Conservation (phyloP, 768 basidiomycete species). For the Dictyophora rubrovolvata region DNA sequence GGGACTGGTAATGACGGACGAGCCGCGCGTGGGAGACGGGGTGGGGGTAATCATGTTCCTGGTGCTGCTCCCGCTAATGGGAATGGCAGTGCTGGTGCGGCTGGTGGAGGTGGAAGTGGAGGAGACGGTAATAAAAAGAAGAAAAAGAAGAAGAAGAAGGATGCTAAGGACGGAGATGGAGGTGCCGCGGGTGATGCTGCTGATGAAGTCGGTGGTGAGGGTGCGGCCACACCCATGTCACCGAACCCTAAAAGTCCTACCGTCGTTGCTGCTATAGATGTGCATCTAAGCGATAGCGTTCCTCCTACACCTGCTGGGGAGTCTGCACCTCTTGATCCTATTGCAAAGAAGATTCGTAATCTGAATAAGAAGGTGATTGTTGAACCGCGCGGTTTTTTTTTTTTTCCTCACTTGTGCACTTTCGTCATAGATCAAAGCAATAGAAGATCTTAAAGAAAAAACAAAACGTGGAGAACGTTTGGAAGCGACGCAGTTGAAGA, state of each 20-base stretch:
- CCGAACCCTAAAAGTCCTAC: constrained; percentile 19
- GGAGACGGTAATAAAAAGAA: constrained; percentile 31
- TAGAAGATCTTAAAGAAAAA: constrained; percentile 94
- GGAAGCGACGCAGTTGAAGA: constrained; percentile 92
- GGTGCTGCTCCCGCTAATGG: constrained; percentile 46
- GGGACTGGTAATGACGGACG: constrained; percentile 22
- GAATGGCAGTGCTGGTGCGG: constrained; percentile 18
- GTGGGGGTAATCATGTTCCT: constrained; percentile 53
- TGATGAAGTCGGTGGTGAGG: constrained; percentile 5
- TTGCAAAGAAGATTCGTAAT: constrained; percentile 89
- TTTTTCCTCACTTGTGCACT: constrained; percentile 9
- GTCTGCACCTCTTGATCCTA: constrained; percentile 51
- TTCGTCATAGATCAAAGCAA: constrained; percentile 80
- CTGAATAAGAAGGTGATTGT: constrained; percentile 82
- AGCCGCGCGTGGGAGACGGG: constrained; percentile 15
- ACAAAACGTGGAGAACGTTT: constrained; percentile 80
- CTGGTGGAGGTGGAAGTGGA: background rate
- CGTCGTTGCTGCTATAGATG: constrained; percentile 19
- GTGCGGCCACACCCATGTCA: constrained; percentile 19
- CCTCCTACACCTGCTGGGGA: constrained; percentile 49
- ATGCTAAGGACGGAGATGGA: constrained; percentile 28
- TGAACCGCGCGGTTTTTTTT: background rate
- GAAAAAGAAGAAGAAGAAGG: constrained; percentile 50
- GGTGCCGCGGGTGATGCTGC: constrained; percentile 15
- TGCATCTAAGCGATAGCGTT: constrained; percentile 24